phyloP scores from a whole-genome alignment of 1,284 basidiomycete species.

The Cronartium quercuum region DNA sequence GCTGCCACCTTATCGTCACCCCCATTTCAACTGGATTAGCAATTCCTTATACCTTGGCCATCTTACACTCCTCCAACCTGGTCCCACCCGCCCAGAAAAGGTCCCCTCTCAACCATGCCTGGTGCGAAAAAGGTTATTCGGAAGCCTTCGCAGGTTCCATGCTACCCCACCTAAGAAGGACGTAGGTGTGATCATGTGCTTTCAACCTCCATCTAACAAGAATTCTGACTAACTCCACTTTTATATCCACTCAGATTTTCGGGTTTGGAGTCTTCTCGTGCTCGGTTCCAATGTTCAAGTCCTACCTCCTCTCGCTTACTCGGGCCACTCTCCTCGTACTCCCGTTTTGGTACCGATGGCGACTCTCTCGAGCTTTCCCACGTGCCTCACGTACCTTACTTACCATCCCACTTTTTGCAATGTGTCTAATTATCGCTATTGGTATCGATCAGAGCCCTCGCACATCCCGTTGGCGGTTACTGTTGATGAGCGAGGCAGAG shows the following conservation, averaged over 20 bases:
- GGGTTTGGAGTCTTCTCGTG: conserved; percentile 38
- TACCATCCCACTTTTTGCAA: conserved; percentile 49
- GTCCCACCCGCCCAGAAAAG: too few species aligned
- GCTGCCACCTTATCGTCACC: too few species aligned
- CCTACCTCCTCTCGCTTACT: conserved; percentile 50
- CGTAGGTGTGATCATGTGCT: not conserved
- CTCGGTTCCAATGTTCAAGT: conserved; percentile 48
- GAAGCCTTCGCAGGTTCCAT: not conserved
- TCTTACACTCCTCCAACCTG: too few species aligned
- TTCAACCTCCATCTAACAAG: not conserved
- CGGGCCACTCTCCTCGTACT: conserved; percentile 52
- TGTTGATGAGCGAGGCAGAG: conserved; percentile 55
- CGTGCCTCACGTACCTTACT: conserved; percentile 22
- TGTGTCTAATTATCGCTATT: conserved; percentile 54
- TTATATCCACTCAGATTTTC: conserved; percentile 4
- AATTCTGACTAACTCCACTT: not conserved
- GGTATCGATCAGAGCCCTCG: conserved; percentile 53
- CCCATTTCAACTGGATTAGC: too few species aligned
- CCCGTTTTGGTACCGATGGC: conserved; percentile 54
- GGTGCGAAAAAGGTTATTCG: too few species aligned
- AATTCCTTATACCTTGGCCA: too few species aligned
- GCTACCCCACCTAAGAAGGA: not conserved
- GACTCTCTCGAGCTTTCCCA: conserved; percentile 19
- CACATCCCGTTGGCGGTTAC: conserved; percentile 54
- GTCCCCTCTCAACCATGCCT: too few species aligned